Conservation (phyloP, 805 yeast genomes). For the Lipomyces kockii region DNA sequence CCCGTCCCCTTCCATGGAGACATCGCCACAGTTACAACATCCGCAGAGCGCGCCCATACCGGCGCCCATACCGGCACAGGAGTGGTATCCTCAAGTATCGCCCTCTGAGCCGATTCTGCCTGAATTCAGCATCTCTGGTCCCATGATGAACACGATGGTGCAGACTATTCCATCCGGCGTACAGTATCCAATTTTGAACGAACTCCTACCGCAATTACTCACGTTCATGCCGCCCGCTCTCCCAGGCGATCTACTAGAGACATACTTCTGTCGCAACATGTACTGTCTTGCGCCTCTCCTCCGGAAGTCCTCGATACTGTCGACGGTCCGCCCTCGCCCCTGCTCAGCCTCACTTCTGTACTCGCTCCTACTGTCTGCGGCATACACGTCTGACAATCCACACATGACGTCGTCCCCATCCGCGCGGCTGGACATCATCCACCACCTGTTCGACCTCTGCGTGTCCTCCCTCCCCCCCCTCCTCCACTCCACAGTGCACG, state of each 20-base stretch:
- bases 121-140: constrained; percentile 15
- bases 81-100: constrained; percentile 27
- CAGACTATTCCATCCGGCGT: constrained; percentile 9
- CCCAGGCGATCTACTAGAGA: constrained; percentile 41
- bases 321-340: constrained; percentile 31
- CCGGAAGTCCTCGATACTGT: constrained; percentile 39
- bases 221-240: constrained; percentile 36
- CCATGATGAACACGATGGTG: constrained; percentile 4
- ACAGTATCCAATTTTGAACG: constrained; percentile 39
- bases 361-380: constrained; percentile 42
- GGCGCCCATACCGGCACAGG: not conserved
- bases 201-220: constrained; percentile 32
- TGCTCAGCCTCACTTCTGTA: constrained; percentile 39
- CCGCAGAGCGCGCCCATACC: not conserved
- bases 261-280: constrained; percentile 40
- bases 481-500: constrained; percentile 35
- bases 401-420: constrained; percentile 40
- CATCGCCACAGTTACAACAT: not conserved
- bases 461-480: constrained; percentile 39
- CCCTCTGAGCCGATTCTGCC: constrained; percentile 25
- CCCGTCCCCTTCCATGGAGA: not conserved
- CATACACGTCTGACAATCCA: constrained; percentile 43
- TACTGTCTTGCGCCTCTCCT: constrained; percentile 42
- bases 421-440: constrained; percentile 40
- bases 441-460: constrained; percentile 39